Evolutionary conservation across 768 basidiomycete genomes (phyloP).

Genomic region (Leccinum aurantiacum): DNA sequence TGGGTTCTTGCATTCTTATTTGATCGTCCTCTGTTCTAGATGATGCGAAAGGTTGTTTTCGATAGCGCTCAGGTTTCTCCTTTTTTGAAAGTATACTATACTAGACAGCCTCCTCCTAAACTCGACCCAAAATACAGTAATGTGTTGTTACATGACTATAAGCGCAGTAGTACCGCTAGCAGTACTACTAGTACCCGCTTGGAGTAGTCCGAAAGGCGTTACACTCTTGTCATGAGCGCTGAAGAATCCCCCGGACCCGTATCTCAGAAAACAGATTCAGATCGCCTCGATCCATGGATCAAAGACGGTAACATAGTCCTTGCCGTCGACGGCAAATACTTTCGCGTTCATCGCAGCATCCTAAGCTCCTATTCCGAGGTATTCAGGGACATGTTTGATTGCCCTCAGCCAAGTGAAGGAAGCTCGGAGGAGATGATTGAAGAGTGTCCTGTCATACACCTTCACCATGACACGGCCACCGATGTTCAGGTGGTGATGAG

Average conservation of each 20-base stretch:
- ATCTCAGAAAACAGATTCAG: conserved; percentile 1
- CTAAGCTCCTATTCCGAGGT: conserved; percentile 4
- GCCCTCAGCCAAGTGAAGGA: not conserved
- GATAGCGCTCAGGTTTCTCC: not conserved
- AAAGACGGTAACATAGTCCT: conserved; percentile 10
- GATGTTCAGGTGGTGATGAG: conserved; percentile 19
- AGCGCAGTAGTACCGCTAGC: too few relatives aligned
- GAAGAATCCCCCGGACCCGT: not conserved
- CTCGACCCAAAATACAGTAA: too few relatives aligned
- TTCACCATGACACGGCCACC: conserved; percentile 8
- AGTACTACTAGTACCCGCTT: not conserved
- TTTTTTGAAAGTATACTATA: not conserved
- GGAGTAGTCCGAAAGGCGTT: not conserved
- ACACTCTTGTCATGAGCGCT: not conserved
- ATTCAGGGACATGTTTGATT: conserved; percentile 9
- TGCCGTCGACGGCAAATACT: conserved; percentile 1
- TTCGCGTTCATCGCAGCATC: conserved; percentile 8
- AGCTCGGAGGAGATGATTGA: not conserved
- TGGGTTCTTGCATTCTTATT: not conserved
- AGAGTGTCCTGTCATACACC: conserved; percentile 22
- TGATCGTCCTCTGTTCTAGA: not conserved
- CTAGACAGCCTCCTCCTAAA: too few relatives aligned
- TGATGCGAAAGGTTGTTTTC: not conserved
- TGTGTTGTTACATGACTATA: not conserved
- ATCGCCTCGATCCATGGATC: conserved; percentile 8